phyloP scores from a whole-genome alignment of 352 stramenopile genomes.

The Saprolegnia parasitica region DNA sequence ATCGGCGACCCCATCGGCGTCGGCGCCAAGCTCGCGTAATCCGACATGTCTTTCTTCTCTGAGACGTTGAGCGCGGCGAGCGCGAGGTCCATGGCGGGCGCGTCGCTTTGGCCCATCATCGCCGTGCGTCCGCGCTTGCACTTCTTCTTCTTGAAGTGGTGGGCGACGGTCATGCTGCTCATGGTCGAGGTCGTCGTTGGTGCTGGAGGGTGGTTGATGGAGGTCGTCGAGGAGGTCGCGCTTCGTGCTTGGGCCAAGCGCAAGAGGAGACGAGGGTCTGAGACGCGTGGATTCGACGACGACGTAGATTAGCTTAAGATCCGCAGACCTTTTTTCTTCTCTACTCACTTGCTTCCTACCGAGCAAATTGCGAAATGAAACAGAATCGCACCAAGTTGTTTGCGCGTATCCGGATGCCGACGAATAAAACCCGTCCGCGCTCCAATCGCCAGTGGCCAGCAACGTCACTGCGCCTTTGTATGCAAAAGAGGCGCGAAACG shows the following conservation, averaged over 20 bases:
- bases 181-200: neutral
- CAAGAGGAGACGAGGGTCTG: neutral
- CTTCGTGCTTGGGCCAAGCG: neutral
- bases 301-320: conserved; percentile 1
- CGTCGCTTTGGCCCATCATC: conserved; percentile 1
- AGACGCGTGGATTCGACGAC: neutral
- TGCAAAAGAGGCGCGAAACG: neutral
- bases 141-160: conserved; percentile 30
- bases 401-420: conserved; percentile 26
- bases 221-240: neutral
- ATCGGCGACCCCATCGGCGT: conserved; percentile 64
- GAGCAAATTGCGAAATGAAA: conserved; percentile 31
- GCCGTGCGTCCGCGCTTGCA: conserved; percentile 24
- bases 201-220: neutral
- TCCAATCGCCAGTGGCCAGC: neutral
- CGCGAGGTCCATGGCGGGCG: conserved; percentile 15
- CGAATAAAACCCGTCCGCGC: neutral
- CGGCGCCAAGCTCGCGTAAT: conserved; percentile 55
- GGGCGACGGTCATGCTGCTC: conserved; percentile 11
- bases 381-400: conserved; percentile 25
- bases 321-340: neutral
- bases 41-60: conserved; percentile 57
- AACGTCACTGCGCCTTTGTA: neutral
- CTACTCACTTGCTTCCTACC: conserved; percentile 28
- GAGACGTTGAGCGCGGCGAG: conserved; percentile 61